phyloP scores from a whole-genome alignment of 2,329 filamentous ascomycete species.

The Xylaria digitata region DNA sequence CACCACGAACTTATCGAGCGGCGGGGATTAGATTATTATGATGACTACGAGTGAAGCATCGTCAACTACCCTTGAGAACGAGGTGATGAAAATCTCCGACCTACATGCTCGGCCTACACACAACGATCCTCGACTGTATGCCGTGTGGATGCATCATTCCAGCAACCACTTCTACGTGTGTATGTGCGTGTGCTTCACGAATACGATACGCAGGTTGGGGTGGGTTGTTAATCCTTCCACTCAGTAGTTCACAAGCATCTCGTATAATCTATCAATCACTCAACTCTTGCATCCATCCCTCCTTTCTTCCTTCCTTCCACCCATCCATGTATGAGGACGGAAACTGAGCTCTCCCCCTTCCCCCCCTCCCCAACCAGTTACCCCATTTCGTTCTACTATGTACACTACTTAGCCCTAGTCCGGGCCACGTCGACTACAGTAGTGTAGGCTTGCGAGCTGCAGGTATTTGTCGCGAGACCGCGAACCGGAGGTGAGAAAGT shows the following conservation, averaged over 20 bases:
- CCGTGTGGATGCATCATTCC: slow-evolving; percentile 22
- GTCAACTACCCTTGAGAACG: slow-evolving; percentile 1
- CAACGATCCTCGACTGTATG: slow-evolving; percentile 15
- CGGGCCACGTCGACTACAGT: slow-evolving; percentile 35
- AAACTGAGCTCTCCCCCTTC: not conserved
- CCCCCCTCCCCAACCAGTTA: not conserved
- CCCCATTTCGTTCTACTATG: slow-evolving; percentile 15
- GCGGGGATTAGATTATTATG: slow-evolving; percentile 19
- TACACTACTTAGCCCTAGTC: slow-evolving; percentile 9
- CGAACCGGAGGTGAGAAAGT: slow-evolving; percentile 36
- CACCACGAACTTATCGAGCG: slow-evolving; percentile 16
- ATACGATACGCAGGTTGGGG: slow-evolving; percentile 24
- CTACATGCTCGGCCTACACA: slow-evolving; percentile 30
- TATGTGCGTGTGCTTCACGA: slow-evolving; percentile 9
- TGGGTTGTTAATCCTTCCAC: slow-evolving; percentile 17
- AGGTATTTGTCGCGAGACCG: slow-evolving; percentile 33
- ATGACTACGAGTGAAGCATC: slow-evolving; percentile 7
- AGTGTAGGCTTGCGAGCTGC: slow-evolving; percentile 31
- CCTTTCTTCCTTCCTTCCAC: no score
- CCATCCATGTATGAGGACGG: not conserved
- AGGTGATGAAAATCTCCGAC: slow-evolving; percentile 23
- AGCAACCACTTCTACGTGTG: not conserved
- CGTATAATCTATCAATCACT: slow-evolving; percentile 17
- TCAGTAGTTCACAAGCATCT: slow-evolving; percentile 13
- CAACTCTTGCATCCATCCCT: slow-evolving; percentile 5